Conservation (phyloP, 805 yeast genomes). For the Tetrapisispora namnaoensis region DNA sequence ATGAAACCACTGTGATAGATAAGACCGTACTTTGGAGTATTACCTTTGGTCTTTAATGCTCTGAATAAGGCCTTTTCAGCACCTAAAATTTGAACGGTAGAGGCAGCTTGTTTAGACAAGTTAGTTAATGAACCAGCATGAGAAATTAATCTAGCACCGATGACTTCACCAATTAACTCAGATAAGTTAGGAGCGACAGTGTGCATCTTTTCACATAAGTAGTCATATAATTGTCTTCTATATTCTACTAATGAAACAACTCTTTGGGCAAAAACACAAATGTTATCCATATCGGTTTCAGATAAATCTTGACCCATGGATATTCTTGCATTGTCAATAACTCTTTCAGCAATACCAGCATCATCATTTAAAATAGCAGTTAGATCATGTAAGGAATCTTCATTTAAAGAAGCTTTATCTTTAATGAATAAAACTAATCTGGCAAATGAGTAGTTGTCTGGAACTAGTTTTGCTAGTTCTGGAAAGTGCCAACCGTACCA, state of each 20-base stretch:
- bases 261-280: conserved; percentile 84
- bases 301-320: conserved; percentile 99
- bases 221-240: conserved; percentile 72
- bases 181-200: conserved; percentile 95
- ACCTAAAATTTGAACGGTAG: conserved; percentile 95
- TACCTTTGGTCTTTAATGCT: conserved; percentile 92
- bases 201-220: conserved; percentile 92
- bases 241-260: conserved; percentile 87
- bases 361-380: conserved; percentile 83
- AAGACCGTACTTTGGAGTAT: conserved; percentile 93
- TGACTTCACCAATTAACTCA: conserved; percentile 96
- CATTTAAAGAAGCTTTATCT: conserved; percentile 77
- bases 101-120: conserved; percentile 96
- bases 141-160: conserved; percentile 96
- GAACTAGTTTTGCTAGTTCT: conserved; percentile 83
- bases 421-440: conserved; percentile 69
- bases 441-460: conserved; percentile 83
- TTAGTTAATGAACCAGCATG: conserved; percentile 97
- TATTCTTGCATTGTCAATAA: conserved; percentile 89
- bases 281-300: conserved; percentile 88
- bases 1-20: conserved; percentile 91
- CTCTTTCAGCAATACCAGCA: conserved; percentile 82
- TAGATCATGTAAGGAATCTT: conserved; percentile 77
- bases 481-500: conserved; percentile 99
- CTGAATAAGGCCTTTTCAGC: conserved; percentile 96